Conservation (phyloP, 2,329 filamentous ascomycete genomes). For the Epichloe sp. region DNA sequence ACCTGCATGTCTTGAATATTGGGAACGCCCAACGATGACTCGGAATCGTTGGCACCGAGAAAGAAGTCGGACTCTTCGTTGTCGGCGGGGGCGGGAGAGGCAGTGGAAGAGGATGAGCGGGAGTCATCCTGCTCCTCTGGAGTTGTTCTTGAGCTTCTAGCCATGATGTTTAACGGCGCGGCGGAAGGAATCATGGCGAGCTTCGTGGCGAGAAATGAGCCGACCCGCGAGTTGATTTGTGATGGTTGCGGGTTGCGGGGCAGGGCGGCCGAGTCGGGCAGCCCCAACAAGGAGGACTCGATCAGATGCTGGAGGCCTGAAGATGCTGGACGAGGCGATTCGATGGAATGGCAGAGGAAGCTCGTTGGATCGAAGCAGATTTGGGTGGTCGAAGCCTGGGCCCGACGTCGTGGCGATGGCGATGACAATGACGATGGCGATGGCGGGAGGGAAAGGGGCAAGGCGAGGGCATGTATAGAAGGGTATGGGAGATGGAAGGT, state of each 20-base stretch:
- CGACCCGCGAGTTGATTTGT: not conserved
- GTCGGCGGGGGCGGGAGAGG: conserved; percentile 61
- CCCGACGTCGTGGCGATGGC: not conserved
- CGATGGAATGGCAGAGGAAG: not conserved
- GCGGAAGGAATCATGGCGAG: conserved; percentile 8
- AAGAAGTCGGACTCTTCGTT: conserved; percentile 94
- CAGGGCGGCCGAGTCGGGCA: conserved; percentile 3
- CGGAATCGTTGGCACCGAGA: conserved; percentile 76
- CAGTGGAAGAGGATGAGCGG: conserved; percentile 54
- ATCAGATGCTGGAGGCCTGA: not conserved
- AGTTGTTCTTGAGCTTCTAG: conserved; percentile 8
- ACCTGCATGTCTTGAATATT: conserved; percentile 63
- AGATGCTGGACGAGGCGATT: not conserved
- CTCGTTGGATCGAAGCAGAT: not conserved
- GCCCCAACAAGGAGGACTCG: not conserved
- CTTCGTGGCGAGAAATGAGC: not conserved
- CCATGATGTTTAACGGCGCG: conserved; percentile 9
- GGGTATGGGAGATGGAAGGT: not conserved
- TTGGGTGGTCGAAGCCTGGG: not conserved
- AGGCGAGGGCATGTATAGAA: no score
- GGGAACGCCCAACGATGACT: conserved; percentile 77
- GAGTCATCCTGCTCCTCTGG: conserved; percentile 36
- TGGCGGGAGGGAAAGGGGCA: not conserved
- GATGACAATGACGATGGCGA: not conserved
- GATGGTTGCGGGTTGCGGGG: not conserved